Base-by-base conservation (phyloP, 495 filamentous ascomycete species). In the Saxispiralis lemnorum region DNA sequence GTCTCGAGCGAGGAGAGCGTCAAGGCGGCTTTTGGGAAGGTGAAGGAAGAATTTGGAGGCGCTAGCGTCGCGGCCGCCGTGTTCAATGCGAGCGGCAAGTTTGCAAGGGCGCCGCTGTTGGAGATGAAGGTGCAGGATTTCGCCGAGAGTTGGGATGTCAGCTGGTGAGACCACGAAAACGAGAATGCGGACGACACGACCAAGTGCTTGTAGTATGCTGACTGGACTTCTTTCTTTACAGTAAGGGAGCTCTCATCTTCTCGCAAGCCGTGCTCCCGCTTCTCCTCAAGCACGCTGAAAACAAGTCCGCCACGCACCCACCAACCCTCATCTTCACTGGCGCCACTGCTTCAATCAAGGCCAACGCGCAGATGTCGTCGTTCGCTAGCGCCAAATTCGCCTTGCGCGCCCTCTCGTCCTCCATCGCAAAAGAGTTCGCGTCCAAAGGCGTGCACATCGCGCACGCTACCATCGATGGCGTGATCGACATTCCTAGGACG, bases 291-390 rank as follows among this genome's bases (percentile, higher is more conserved):
- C 61, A 66, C 20, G 72, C 75, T 14, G 59, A 66, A 5, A 56
- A 61, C 40, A 45, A 51, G 35, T 63, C 67, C 15, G 52, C 62
- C 31, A 47, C 62, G 31, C 49, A 85, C 54, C 83, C 83, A 4
- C 83, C 87, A 0, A 76, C 80, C 1, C 66, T 96, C 30, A 79
- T 94, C 57, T 79, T 94, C 62, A 93, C 88, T 0, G 81, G 85
- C 31, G 85, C 86, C 0, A 94, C 86, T 0, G 85, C 83, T 2
- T 84, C 78, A 12, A 35, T 93, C 2, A 78, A 78, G 46, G 78
- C 81, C 7, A 82, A 76, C 3, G 74, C 83, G 0, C 65, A 65
- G 5, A 83, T 83, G 62, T 63, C 76, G 2, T 57, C 69, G 15
- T 87, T 93, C 56, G 85, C 83, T 0, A 69, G 75, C 7, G 75